Evolutionary conservation across 2,329 filamentous ascomycete genomes (phyloP), one percentile per base, ranked within the genome.

Genomic region (Alternaria consortialis): DNA sequence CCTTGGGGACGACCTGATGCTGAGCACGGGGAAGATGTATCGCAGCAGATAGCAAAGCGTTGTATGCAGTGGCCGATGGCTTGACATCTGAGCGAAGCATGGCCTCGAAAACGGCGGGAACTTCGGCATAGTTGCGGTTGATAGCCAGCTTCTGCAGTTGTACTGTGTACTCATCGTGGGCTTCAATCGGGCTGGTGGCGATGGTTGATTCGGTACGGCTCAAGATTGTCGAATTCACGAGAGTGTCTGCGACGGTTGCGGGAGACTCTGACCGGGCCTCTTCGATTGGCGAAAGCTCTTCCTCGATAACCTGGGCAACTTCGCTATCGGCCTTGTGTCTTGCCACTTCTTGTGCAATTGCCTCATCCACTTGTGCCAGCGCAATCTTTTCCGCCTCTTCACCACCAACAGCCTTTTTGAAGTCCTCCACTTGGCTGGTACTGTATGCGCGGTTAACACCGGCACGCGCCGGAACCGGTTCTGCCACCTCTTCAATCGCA

Each of bases 61-160:
- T 97, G 84, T 99, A 99, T n/a, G 94, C 91, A 47, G 88, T 85
- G 48, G 92, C 88, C 7, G 91, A 91, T 36, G 95, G 95, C 73
- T 88, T 88, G 63, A 97, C 86, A 47, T 92, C 91, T 65, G 91
- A 90, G 47, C 89, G 88, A 65, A 98, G 86, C 88, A 98, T 92
- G 29, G 90, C 87, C 84, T 97, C 92, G 77, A 99, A 99, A 4
- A 95, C 89, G 39, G 90, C 88, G 0, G 94, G 94, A 46, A 99
- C 95, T 77, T 97, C 93, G 13, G 88, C 88, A 86, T 93, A 96
- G 62, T 91, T 89, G 56, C 88, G 86, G 69, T 87, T 83, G 56
- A 89, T 84, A 5, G 90, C 89, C 50, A 98, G 87, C 71, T 90
- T 88, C 54, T 89, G 85, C 17, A 99, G 87, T 69, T 94, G 91